Percentiles rank a stretch among this genome's conserved stretches.
These are phyloP conservation scores for Tetrapisispora phaffii DNA, from an alignment of 805 yeast species.

Conservation along the genomic window DNA sequence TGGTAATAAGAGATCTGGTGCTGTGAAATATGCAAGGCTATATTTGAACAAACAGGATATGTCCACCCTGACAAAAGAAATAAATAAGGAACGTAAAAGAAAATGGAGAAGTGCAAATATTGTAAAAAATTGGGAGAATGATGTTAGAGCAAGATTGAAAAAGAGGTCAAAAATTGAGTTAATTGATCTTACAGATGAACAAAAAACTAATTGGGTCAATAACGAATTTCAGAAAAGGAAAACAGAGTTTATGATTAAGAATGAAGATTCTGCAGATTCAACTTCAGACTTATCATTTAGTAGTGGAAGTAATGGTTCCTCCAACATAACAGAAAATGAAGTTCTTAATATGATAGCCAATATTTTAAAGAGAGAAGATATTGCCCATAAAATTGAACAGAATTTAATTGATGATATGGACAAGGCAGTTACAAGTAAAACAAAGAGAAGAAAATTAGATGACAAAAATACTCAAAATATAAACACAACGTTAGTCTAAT, in stretches of 20 bases:
- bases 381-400: constrained; percentile 22
- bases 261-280: constrained; percentile 4
- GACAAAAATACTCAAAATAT: not conserved
- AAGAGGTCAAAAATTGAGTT: constrained; percentile 60
- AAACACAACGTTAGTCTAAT: not conserved
- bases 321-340: constrained; percentile 22
- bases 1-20: constrained; percentile 13
- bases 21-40: constrained; percentile 19
- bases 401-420: constrained; percentile 17
- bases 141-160: constrained; percentile 65
- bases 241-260: constrained; percentile 5
- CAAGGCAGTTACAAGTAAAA: constrained; percentile 36
- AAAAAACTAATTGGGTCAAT: constrained; percentile 61
- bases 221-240: constrained; percentile 60
- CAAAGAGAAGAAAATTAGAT: constrained; percentile 42
- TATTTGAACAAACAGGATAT: constrained; percentile 15
- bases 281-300: constrained; percentile 5
- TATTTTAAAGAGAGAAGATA: constrained; percentile 19
- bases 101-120: constrained; percentile 44
- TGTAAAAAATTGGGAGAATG: constrained; percentile 79
- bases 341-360: constrained; percentile 24
- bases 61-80: constrained; percentile 16
- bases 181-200: constrained; percentile 35
- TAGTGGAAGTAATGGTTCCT: constrained; percentile 7
- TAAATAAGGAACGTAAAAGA: constrained; percentile 27